These are phyloP conservation scores for Ganoderma multipileum DNA, from an alignment of 1,284 basidiomycete genomes.

Conservation along the genomic window DNA sequence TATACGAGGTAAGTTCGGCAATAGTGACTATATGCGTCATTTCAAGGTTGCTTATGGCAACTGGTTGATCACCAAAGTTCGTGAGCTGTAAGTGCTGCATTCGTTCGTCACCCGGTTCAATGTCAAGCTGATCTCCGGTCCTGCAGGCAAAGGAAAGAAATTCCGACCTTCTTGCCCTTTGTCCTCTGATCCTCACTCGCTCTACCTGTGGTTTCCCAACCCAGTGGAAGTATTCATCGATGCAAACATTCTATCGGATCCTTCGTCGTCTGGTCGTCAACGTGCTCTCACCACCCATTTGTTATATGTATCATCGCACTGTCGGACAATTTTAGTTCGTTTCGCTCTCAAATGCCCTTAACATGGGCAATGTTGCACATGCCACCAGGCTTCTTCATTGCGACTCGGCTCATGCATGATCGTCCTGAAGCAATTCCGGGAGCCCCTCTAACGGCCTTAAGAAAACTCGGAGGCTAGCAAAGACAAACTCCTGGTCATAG, in stretches of 20 bases:
- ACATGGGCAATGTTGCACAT: neutral
- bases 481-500: neutral
- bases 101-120: conserved; percentile 2
- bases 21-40: neutral
- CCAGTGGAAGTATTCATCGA: neutral
- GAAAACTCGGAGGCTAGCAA: neutral
- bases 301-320: neutral
- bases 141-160: conserved; percentile 41
- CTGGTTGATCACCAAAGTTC: conserved; percentile 40
- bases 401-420: neutral
- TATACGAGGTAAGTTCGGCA: conserved; percentile 66
- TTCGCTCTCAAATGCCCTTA: neutral
- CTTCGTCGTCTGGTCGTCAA: neutral
- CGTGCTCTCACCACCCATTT: neutral
- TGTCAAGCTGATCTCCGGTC: conserved; percentile 1
- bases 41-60: conserved; percentile 1
- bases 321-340: neutral
- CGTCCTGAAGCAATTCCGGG: neutral
- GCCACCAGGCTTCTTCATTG: neutral
- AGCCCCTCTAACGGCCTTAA: neutral
- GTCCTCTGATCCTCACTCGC: conserved; percentile 11
- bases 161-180: conserved; percentile 42
- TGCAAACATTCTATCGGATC: neutral
- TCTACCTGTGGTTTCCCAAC: neutral
- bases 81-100: conserved; percentile 46